Conservation (phyloP, 768 basidiomycete species). For the Psilocybe subaeruginosa region DNA sequence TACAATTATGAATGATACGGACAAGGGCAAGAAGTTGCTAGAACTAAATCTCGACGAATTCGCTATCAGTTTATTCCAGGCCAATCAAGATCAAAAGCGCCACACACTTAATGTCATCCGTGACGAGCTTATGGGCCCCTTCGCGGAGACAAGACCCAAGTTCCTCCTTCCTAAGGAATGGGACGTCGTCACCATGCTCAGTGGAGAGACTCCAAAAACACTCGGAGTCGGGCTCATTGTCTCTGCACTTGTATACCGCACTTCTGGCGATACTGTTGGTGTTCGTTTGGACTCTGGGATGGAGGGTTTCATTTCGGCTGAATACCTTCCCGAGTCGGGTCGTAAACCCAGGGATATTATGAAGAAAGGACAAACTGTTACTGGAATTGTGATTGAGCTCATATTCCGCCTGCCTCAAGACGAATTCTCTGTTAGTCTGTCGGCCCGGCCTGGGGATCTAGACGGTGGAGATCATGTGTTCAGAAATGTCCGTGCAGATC, state of each 20-base stretch:
- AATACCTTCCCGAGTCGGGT: conserved; percentile 58
- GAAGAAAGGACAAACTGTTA: conserved; percentile 79
- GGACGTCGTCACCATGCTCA: conserved; percentile 94
- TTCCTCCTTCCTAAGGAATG: conserved; percentile 70
- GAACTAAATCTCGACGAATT: conserved; percentile 97
- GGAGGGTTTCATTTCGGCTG: conserved; percentile 73
- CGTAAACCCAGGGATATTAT: conserved; percentile 50
- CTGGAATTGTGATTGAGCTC: conserved; percentile 76
- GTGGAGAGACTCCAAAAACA: conserved; percentile 85
- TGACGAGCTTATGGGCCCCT: conserved; percentile 81
- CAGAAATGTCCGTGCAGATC: conserved; percentile 61
- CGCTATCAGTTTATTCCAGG: conserved; percentile 86
- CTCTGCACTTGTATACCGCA: conserved; percentile 68
- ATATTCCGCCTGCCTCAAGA: conserved; percentile 64
- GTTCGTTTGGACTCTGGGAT: conserved; percentile 93
- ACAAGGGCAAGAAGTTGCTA: conserved; percentile 78
- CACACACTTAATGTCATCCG: conserved; percentile 89
- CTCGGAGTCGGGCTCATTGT: conserved; percentile 82
- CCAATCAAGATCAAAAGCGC: conserved; percentile 84
- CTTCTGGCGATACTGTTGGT: conserved; percentile 50
- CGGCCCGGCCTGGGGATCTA: conserved; percentile 67
- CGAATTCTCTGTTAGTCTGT: conserved; percentile 73
- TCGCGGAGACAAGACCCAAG: conserved; percentile 67
- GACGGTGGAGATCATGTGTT: conserved; percentile 62
- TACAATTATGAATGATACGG: conserved; percentile 81